Evolutionary conservation across 768 basidiomycete species (phyloP), one percentile per base, ranked within the genome.

Genomic region (Terana coerulea): DNA sequence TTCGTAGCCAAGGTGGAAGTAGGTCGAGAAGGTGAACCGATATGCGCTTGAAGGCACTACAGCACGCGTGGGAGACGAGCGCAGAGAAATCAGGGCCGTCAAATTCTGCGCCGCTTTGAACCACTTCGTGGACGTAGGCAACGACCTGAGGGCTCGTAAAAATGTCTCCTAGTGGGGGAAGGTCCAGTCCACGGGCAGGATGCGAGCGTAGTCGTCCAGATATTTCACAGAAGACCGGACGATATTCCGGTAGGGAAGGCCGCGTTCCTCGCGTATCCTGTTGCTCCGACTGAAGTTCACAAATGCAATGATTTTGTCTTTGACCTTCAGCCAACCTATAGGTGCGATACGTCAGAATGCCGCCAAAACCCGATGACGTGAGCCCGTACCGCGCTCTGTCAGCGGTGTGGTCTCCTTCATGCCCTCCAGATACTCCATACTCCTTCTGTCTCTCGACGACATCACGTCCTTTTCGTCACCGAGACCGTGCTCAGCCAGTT

Each of bases 301-400:
- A 6, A 5, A 51, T 11, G 15, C 26, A 19, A 51, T 51, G 19
- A 51, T 43, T 14, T 24, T 30, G 2, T 43, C 15, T 15, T 34
- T 42, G 40, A 51, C 30, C 17, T 51, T 51, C 9, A 15, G 11
- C 39, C 49, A 51, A 40, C 19, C 49, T 51, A 49, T 26, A 24
- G n/a, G 12, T 51, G 1, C 25, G 25, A 31, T 15, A 22, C 29
- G 21, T 25, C 5, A 28, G 15, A 7, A 6, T 15, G 7, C 19
- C 17, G n/a, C n/a, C n/a, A n/a, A n/a, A 14, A 26, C 9, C n/a
- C n/a, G n/a, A n/a, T n/a, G n/a, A n/a, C n/a, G n/a, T 24, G 34
- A 36, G 7, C 7, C 36, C 35, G n/a, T 37, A 49, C 47, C 29
- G 11, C 47, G 47, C 11, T 37, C 26, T n/a, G 47, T 49, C n/a